phyloP scores from a whole-genome alignment of 352 stramenopile genomes.

The Phytophthora citrophthora region DNA sequence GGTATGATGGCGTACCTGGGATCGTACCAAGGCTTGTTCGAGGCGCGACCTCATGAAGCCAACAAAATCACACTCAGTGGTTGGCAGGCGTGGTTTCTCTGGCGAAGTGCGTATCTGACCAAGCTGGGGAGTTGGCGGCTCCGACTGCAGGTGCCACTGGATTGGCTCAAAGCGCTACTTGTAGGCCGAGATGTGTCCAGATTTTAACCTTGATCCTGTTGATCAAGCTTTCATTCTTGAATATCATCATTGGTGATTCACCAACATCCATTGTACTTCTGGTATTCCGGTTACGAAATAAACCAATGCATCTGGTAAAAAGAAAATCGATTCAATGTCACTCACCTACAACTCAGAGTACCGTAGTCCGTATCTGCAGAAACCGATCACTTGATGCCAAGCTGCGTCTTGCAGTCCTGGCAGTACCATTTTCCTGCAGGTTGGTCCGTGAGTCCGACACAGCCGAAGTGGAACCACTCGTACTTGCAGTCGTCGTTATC shows the following conservation, averaged over 20 bases:
- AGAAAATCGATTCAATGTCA: neutral
- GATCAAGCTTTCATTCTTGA: too few relatives aligned
- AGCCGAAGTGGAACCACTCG: constrained; percentile 94
- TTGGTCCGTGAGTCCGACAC: constrained; percentile 87
- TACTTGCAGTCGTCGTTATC: constrained; percentile 94
- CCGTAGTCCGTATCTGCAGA: neutral
- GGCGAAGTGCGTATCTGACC: constrained; percentile 95
- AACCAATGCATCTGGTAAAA: neutral
- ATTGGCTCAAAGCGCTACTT: constrained; percentile 96
- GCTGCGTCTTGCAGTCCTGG: constrained; percentile 72
- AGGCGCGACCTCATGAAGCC: constrained; percentile 52
- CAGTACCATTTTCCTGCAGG: constrained; percentile 87
- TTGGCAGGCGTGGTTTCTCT: constrained; percentile 90
- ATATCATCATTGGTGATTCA: too few relatives aligned
- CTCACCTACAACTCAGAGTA: neutral
- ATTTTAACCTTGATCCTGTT: constrained; percentile 64
- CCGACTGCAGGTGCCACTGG: constrained; percentile 94
- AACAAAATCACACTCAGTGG: constrained; percentile 71
- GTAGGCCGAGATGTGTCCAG: constrained; percentile 95
- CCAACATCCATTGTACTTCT: too few relatives aligned
- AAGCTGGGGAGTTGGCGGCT: constrained; percentile 93
- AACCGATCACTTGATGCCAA: constrained; percentile 68
- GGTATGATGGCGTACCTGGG: constrained; percentile 96
- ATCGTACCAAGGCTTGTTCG: constrained; percentile 91
- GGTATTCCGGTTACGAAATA: too few relatives aligned